phyloP scores from a whole-genome alignment of 495 filamentous ascomycete species.

The Lepraria neglecta region DNA sequence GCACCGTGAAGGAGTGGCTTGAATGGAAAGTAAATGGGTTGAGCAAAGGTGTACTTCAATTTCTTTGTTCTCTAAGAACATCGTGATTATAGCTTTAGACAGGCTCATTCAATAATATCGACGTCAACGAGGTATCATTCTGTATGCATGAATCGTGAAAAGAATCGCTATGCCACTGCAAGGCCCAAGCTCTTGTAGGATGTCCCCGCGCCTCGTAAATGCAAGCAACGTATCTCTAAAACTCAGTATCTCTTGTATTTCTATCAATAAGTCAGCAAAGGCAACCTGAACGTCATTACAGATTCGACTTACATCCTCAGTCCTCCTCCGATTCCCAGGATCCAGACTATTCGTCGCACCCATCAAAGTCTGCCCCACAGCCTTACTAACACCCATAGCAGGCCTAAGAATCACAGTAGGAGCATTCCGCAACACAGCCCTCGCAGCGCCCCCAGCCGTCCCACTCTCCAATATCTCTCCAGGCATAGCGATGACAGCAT shows the following conservation, averaged over 20 bases:
- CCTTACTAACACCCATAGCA: slow-evolving; percentile 83
- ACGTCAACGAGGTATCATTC: neutral
- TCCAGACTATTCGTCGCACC: slow-evolving; percentile 94
- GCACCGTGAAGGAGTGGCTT: too few species aligned
- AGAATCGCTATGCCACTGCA: neutral
- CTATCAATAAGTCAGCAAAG: slow-evolving; percentile 6
- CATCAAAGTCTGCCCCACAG: slow-evolving; percentile 79
- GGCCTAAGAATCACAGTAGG: slow-evolving; percentile 89
- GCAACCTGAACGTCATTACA: neutral
- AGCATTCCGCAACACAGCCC: slow-evolving; percentile 70
- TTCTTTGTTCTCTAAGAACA: too few species aligned
- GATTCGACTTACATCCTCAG: slow-evolving; percentile 55
- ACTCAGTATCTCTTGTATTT: slow-evolving; percentile 18
- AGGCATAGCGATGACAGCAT: slow-evolving; percentile 93
- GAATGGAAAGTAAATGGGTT: too few species aligned
- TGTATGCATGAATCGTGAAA: neutral
- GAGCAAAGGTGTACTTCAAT: too few species aligned
- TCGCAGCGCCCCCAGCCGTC: slow-evolving; percentile 73
- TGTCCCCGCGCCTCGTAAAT: neutral
- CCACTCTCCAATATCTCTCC: slow-evolving; percentile 83
- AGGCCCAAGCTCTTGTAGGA: neutral
- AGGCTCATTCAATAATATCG: neutral
- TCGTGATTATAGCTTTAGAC: too few species aligned
- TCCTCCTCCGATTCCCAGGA: slow-evolving; percentile 68
- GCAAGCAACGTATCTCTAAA: neutral